Percentiles rank a stretch among this genome's conserved stretches.
These are phyloP conservation scores for Paxillus rubicundulus DNA, from an alignment of 768 basidiomycete species.

Conservation along the genomic window DNA sequence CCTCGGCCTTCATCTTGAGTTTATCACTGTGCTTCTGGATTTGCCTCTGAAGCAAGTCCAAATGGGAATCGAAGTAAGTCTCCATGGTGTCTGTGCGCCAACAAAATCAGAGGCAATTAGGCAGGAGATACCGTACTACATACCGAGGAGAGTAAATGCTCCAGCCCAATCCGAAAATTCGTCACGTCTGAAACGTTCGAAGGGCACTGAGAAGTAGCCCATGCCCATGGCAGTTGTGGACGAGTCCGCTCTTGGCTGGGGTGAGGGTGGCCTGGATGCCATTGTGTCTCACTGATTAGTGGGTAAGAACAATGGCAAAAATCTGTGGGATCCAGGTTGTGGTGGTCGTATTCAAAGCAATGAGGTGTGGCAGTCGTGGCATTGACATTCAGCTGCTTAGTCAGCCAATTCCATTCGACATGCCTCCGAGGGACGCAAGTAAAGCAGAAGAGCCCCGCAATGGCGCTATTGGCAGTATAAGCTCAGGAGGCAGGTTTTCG, in stretches of 20 bases:
- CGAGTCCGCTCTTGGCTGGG: conserved; percentile 32
- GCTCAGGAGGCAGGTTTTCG: too few species aligned
- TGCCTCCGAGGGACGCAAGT: too few species aligned
- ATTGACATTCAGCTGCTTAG: conserved; percentile 14
- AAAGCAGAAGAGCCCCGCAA: too few species aligned
- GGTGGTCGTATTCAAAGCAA: conserved; percentile 10
- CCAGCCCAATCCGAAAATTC: conserved; percentile 75
- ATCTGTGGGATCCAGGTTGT: background rate
- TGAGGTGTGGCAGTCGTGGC: background rate
- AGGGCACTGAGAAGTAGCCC: conserved; percentile 64
- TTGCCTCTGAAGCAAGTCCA: conserved; percentile 78
- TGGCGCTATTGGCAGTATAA: background rate
- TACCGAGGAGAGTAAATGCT: conserved; percentile 85
- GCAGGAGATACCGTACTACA: conserved; percentile 17
- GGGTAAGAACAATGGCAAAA: conserved; percentile 17
- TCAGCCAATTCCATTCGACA: conserved; percentile 10
- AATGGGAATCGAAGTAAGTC: conserved; percentile 91
- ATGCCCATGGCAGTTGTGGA: conserved; percentile 22
- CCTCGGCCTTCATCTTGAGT: conserved; percentile 79
- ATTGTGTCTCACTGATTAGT: conserved; percentile 19
- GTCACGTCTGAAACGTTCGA: conserved; percentile 74
- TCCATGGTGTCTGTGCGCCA: conserved; percentile 75
- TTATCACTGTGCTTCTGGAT: conserved; percentile 85
- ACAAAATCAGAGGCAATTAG: background rate
- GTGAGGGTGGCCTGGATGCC: conserved; percentile 40